phyloP scores from a whole-genome alignment of 345 rosid species.

The Raphanus sativus region DNA sequence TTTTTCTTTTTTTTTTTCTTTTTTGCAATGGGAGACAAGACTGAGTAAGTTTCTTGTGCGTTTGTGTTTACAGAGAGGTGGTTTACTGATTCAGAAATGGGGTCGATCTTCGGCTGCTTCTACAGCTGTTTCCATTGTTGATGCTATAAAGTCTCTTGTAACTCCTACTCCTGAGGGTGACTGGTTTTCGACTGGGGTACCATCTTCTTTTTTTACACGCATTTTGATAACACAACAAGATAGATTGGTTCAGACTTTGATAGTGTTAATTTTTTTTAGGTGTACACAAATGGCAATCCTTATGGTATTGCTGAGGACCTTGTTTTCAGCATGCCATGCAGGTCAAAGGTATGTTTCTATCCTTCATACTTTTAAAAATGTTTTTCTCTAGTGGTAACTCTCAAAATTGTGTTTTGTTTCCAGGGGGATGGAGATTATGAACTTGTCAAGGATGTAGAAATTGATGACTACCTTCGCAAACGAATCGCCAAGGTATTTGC shows the following conservation, averaged over 20 bases:
- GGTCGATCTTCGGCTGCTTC: constrained; percentile 99
- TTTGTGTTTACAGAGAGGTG: constrained; percentile 78
- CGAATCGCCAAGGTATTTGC: constrained; percentile 68
- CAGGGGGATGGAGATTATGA: constrained; percentile 99
- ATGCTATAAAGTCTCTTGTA: constrained; percentile 84
- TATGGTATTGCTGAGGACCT: constrained; percentile 83
- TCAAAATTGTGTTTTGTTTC: not conserved
- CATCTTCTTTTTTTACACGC: constrained; percentile 31
- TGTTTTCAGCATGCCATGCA: constrained; percentile 97
- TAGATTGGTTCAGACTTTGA: constrained; percentile 18
- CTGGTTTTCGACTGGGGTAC: constrained; percentile 95
- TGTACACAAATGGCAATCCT: constrained; percentile 82
- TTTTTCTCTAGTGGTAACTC: not conserved
- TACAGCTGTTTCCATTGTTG: constrained; percentile 86
- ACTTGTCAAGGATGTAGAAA: constrained; percentile 75
- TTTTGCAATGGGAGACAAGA: not conserved
- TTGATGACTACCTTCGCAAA: constrained; percentile 79
- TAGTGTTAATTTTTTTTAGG: constrained; percentile 43
- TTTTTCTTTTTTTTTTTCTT: not conserved
- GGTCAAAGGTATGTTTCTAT: constrained; percentile 65
- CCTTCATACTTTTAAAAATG: not conserved
- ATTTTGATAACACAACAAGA: not conserved
- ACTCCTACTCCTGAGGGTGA: constrained; percentile 96
- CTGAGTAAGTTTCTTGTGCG: constrained; percentile 13
- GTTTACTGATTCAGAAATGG: constrained; percentile 89